These are phyloP conservation scores for Marvania coccoides DNA, from an alignment of 139 green algal genomes.

Conservation along the genomic window DNA sequence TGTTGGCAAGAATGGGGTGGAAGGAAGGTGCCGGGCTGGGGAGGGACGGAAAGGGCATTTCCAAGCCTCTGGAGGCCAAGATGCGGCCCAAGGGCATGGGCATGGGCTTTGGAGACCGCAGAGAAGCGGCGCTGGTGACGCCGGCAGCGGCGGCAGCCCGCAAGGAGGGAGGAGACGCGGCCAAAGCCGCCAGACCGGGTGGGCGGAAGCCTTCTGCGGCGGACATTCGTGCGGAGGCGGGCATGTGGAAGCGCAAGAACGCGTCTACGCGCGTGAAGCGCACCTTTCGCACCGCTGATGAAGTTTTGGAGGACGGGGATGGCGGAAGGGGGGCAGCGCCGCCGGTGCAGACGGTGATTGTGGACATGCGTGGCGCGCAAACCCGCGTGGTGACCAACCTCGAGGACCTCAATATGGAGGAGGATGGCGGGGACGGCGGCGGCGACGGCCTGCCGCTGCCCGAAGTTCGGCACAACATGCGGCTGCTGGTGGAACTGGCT, in stretches of 20 bases:
- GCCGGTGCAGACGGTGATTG: constrained; percentile 44
- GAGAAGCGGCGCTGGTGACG: constrained; percentile 44
- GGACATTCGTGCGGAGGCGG: background rate
- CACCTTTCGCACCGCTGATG: constrained; percentile 68
- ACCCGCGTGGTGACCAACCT: constrained; percentile 84
- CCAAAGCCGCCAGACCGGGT: too few relatives aligned
- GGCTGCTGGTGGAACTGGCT: constrained; percentile 81
- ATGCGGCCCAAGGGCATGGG: constrained; percentile 88
- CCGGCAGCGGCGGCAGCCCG: constrained; percentile 2
- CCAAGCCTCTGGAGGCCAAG: constrained; percentile 75
- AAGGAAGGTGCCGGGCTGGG: constrained; percentile 65
- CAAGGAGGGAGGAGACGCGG: background rate
- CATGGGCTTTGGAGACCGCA: constrained; percentile 78
- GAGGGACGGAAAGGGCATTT: constrained; percentile 59
- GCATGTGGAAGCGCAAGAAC: constrained; percentile 62
- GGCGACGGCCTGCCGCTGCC: constrained; percentile 62
- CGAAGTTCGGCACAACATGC: constrained; percentile 98
- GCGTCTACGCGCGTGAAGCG: constrained; percentile 37
- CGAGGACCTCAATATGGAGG: constrained; percentile 60
- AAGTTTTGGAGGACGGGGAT: constrained; percentile 59
- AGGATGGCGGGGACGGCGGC: constrained; percentile 12
- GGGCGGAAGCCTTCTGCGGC: background rate
- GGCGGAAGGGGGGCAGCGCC: background rate
- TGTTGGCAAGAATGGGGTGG: constrained; percentile 95
- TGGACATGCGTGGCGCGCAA: constrained; percentile 90